Evolutionary conservation across 306 rosid species (phyloP).

Genomic region (Astragalus glycyphyllos): DNA sequence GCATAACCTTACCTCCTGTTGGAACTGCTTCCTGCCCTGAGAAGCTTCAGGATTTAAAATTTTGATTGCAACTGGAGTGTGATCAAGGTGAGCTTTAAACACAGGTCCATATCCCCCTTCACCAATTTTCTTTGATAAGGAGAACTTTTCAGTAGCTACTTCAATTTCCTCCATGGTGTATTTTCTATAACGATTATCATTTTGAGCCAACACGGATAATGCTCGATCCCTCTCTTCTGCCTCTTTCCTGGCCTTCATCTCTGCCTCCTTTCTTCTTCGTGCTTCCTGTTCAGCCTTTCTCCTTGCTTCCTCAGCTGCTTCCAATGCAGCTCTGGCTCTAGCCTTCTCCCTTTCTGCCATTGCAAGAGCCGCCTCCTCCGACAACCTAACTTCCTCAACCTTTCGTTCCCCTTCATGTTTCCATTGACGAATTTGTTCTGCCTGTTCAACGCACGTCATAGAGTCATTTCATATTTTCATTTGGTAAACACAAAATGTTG

Average conservation of each 20-base stretch:
- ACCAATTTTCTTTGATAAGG: constrained; percentile 65
- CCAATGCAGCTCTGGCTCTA: constrained; percentile 80
- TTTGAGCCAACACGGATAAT: constrained; percentile 56
- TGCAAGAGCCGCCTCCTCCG: constrained; percentile 93
- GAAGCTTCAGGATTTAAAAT: constrained; percentile 85
- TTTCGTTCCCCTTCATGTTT: constrained; percentile 68
- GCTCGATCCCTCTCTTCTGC: constrained; percentile 75
- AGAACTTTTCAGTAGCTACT: constrained; percentile 68
- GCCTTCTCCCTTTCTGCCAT: constrained; percentile 89
- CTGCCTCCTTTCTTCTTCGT: constrained; percentile 70
- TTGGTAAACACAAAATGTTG: not conserved
- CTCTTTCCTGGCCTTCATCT: constrained; percentile 76
- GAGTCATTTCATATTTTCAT: constrained; percentile 27
- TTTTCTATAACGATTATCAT: constrained; percentile 72
- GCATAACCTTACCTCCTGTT: constrained; percentile 72
- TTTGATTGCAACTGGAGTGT: constrained; percentile 93
- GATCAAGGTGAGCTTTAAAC: constrained; percentile 81
- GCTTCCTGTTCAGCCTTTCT: constrained; percentile 84
- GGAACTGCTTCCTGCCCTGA: constrained; percentile 93
- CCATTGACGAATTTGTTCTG: constrained; percentile 81
- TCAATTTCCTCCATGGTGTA: constrained; percentile 84
- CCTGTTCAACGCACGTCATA: constrained; percentile 55
- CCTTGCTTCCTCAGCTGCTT: constrained; percentile 80
- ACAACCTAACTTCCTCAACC: constrained; percentile 66
- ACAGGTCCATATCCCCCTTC: constrained; percentile 99